phyloP scores from a whole-genome alignment of 371 early-diverging fungal species.

The Rhizopus stolonifer region DNA sequence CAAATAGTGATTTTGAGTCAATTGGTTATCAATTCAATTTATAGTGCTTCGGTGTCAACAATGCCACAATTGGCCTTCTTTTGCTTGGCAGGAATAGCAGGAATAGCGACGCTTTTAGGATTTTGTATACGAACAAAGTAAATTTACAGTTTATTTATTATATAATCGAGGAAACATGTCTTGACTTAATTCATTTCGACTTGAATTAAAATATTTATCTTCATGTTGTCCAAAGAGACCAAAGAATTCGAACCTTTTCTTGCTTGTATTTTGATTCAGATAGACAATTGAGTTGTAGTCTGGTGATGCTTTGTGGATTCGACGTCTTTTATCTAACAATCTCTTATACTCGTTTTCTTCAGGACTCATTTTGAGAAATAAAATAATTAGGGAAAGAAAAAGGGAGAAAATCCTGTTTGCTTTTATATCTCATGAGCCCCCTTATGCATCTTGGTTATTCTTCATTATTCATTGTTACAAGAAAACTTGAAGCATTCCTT shows the following conservation, averaged over 20 bases:
- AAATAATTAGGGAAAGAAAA: too few species aligned
- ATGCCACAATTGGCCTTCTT: slow-evolving; percentile 50
- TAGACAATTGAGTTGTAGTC: slow-evolving; percentile 21
- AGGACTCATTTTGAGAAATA: too few species aligned
- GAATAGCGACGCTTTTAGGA: neutral
- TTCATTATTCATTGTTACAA: too few species aligned
- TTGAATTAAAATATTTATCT: slow-evolving; percentile 39
- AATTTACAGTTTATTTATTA: too few species aligned
- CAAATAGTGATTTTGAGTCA: slow-evolving; percentile 34
- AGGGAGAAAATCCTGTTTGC: too few species aligned
- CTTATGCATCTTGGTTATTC: too few species aligned
- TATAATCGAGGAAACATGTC: slow-evolving; percentile 37
- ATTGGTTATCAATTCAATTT: slow-evolving; percentile 38
- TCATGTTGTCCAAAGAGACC: slow-evolving; percentile 28
- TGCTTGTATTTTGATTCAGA: neutral
- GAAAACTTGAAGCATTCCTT: too few species aligned
- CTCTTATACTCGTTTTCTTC: too few species aligned
- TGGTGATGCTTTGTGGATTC: slow-evolving; percentile 10
- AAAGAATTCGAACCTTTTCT: slow-evolving; percentile 3
- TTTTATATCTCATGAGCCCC: too few species aligned
- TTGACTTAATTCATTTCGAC: slow-evolving; percentile 37
- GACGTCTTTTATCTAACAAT: too few species aligned
- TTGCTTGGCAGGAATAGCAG: slow-evolving; percentile 21
- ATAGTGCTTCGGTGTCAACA: slow-evolving; percentile 43
- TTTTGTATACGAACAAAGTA: slow-evolving; percentile 9